Evolutionary conservation across 108 stramenopile species (phyloP).

Genomic region (Fragilariopsis cylindrus): DNA sequence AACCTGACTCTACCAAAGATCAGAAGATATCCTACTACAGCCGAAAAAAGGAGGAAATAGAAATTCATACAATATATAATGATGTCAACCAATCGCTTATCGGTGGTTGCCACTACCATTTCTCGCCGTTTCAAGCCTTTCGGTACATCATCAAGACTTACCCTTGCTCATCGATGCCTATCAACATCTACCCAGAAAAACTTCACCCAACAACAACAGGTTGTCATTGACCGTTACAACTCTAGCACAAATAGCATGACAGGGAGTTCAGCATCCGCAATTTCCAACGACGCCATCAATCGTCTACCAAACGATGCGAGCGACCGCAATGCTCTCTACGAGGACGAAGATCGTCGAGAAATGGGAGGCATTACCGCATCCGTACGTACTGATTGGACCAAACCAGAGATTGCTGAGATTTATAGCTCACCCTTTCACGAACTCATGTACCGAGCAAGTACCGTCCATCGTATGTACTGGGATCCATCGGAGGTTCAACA

Average conservation of each 20-base stretch:
- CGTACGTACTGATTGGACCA: constrained; percentile 93
- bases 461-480: constrained; percentile 98
- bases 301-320: constrained; percentile 75
- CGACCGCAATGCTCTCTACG: constrained; percentile 74
- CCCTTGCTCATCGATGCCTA: constrained; percentile 1
- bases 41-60: no score
- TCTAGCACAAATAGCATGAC: not conserved
- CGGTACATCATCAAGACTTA: constrained; percentile 3
- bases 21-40: no score
- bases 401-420: constrained; percentile 88
- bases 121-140: constrained; percentile 18
- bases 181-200: constrained; percentile 29
- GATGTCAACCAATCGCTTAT: constrained; percentile 14
- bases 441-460: constrained; percentile 92
- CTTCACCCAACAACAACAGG: constrained; percentile 1
- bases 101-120: constrained; percentile 15
- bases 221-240: constrained; percentile 38
- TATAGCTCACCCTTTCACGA: constrained; percentile 94
- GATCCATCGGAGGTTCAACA: constrained; percentile 96
- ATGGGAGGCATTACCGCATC: constrained; percentile 73
- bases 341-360: constrained; percentile 60
- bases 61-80: constrained; percentile 10
- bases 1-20: no score
- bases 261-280: not conserved
- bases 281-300: not conserved